phyloP scores from a whole-genome alignment of 2,329 filamentous ascomycete genomes.

The Xylariaceae sp. region DNA sequence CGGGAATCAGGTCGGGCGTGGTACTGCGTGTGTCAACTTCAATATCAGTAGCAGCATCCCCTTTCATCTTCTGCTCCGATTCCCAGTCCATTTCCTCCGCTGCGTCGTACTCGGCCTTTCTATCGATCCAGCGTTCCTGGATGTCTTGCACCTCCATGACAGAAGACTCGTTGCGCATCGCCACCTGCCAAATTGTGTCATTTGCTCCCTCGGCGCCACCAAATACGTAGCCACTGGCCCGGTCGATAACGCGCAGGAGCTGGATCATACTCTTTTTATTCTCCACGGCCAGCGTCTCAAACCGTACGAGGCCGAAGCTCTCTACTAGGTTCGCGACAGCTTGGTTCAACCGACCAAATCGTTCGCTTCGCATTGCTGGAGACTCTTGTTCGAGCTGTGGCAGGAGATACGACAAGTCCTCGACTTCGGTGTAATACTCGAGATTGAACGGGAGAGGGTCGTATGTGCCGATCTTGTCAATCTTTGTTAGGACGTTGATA shows the following conservation, averaged over 20 bases:
- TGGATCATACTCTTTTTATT: conserved; percentile 97
- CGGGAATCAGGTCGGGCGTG: conserved; percentile 32
- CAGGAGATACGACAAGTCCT: conserved; percentile 80
- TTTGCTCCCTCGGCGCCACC: conserved; percentile 86
- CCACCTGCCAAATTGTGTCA: conserved; percentile 94
- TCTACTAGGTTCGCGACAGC: conserved; percentile 84
- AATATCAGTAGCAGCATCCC: conserved; percentile 27
- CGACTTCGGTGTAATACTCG: conserved; percentile 95
- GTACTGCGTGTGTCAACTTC: conserved; percentile 29
- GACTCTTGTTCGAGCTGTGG: conserved; percentile 76
- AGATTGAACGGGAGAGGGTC: conserved; percentile 88
- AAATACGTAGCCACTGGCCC: conserved; percentile 89
- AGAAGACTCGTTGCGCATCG: conserved; percentile 72
- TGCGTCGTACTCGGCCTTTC: conserved; percentile 81
- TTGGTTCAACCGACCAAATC: conserved; percentile 78
- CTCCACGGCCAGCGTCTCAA: conserved; percentile 91
- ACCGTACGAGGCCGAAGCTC: conserved; percentile 82
- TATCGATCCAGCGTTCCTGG: conserved; percentile 92
- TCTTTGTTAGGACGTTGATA: conserved; percentile 93
- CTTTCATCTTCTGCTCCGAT: conserved; percentile 58
- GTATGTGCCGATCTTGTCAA: conserved; percentile 86
- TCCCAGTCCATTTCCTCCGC: conserved; percentile 70
- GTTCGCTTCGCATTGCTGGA: conserved; percentile 60
- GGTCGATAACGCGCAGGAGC: conserved; percentile 80
- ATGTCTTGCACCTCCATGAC: conserved; percentile 81